These are phyloP conservation scores for Tympanopsis confertula DNA, from an alignment of 2,329 filamentous ascomycete genomes.

Conservation along the genomic window DNA sequence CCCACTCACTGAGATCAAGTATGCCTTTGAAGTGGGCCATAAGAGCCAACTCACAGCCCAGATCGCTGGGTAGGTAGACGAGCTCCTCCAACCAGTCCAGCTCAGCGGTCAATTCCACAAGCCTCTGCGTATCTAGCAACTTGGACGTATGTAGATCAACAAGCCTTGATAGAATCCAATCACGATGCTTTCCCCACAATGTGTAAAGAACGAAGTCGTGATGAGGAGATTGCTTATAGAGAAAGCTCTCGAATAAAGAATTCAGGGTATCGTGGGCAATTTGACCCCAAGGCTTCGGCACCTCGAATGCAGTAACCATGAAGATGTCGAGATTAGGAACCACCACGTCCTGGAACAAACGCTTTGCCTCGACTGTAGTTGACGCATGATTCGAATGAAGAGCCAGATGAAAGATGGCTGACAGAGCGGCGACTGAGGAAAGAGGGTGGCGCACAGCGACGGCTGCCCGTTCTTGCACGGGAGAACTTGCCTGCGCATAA, in stretches of 20 bases:
- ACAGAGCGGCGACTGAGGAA: constrained; percentile 76
- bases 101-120: constrained; percentile 70
- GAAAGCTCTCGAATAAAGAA: constrained; percentile 71
- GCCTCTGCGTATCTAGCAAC: constrained; percentile 53
- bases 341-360: constrained; percentile 55
- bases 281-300: constrained; percentile 65
- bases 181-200: constrained; percentile 79
- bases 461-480: constrained; percentile 38
- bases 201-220: constrained; percentile 85
- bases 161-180: constrained; percentile 76
- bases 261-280: constrained; percentile 66
- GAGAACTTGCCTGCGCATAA: constrained; percentile 34
- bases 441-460: constrained; percentile 72
- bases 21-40: constrained; percentile 70
- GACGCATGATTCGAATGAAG: constrained; percentile 49
- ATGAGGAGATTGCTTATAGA: constrained; percentile 65
- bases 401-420: constrained; percentile 54
- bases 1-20: constrained; percentile 75
- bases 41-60: constrained; percentile 78
- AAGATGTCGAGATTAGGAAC: constrained; percentile 69
- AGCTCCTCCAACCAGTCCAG: constrained; percentile 78
- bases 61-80: constrained; percentile 66
- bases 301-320: constrained; percentile 65
- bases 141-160: constrained; percentile 64
- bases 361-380: constrained; percentile 50